A percentile compares a stretch with the other conserved stretches of the same genome.
Evolutionary conservation across 2,329 filamentous ascomycete genomes (phyloP).

Genomic region (Pseudocercospora ulei): DNA sequence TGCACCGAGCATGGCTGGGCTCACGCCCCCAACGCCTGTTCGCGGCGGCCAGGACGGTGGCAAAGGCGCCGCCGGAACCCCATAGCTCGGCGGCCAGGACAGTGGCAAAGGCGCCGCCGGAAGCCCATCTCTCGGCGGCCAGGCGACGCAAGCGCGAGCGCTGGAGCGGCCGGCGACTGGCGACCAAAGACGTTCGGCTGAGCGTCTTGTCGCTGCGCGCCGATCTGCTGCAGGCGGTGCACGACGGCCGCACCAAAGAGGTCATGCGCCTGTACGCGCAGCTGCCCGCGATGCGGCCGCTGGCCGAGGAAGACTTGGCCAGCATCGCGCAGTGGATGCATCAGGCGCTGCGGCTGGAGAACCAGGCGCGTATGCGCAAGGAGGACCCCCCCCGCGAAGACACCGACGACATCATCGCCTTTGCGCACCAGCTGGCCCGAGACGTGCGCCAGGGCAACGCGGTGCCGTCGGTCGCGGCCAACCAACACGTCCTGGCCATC

Average conservation of each 20-base stretch:
- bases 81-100: neutral
- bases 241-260: slow-evolving; percentile 15
- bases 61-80: neutral
- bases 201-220: slow-evolving; percentile 11
- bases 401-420: slow-evolving; percentile 22
- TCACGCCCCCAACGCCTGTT: neutral
- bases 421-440: slow-evolving; percentile 36
- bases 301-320: slow-evolving; percentile 15
- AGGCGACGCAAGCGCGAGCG: slow-evolving; percentile 16
- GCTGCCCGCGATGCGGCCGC: slow-evolving; percentile 16
- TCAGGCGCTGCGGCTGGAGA: slow-evolving; percentile 12
- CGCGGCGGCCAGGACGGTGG: neutral
- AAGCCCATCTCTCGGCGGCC: slow-evolving; percentile 8
- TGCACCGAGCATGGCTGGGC: neutral
- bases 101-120: neutral
- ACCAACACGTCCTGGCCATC: slow-evolving; percentile 42
- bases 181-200: slow-evolving; percentile 9
- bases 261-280: slow-evolving; percentile 22
- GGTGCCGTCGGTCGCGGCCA: slow-evolving; percentile 34
- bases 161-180: slow-evolving; percentile 7
- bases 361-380: slow-evolving; percentile 6
- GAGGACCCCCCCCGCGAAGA: slow-evolving; percentile 11
- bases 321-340: slow-evolving; percentile 17
- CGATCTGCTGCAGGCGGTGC: slow-evolving; percentile 22
- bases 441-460: slow-evolving; percentile 36